Evolutionary conservation across 2,329 filamentous ascomycete species (phyloP), one percentile per base, ranked within the genome.

Genomic region (Colletotrichum spaethianum): DNA sequence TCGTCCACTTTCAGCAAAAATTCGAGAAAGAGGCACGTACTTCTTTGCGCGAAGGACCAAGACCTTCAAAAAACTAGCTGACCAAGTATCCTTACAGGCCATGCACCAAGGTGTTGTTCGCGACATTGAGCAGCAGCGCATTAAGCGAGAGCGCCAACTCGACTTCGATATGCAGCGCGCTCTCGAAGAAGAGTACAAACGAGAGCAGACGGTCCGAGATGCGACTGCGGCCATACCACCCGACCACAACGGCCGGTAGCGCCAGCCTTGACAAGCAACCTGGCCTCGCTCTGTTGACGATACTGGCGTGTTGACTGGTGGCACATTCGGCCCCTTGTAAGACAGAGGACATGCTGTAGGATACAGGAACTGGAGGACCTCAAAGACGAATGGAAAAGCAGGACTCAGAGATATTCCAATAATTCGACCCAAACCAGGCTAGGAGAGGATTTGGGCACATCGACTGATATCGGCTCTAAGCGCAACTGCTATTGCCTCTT

Each of bases 61-160:
- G 3, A 7, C 52, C 5, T 7, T 2, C 28, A 4, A 8, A 23
- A 36, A 23, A 16, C 12, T n/a, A 44, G 33, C 57, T 62, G 11
- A 61, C 26, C 16, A 52, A 11, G n/a, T 2, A 18, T n/a, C 26
- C 20, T 68, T n/a, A 42, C 74, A 96, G 96, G 93, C 94, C 69
- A 99, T 99, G 96, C 96, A 99, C 79, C 90, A 93, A 76, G 96
- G 96, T 55, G 96, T 99, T 52, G 86, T 98, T 75, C 93, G 96
- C 75, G 96, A 99, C 79, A 93, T 98, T 87, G 96, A 98, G 80
- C 94, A 97, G 79, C 95, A 98, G 81, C 91, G 93, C 56, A 81
- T 98, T 75, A 98, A 98, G 84, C 89, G 90, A 75, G 96, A 99
- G 82, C 92, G 96, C 71, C 94, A 97, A 81, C 90, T 95, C 63